These are phyloP conservation scores for Hortaea werneckii DNA, from an alignment of 2,329 filamentous ascomycete species.

Conservation along the genomic window DNA sequence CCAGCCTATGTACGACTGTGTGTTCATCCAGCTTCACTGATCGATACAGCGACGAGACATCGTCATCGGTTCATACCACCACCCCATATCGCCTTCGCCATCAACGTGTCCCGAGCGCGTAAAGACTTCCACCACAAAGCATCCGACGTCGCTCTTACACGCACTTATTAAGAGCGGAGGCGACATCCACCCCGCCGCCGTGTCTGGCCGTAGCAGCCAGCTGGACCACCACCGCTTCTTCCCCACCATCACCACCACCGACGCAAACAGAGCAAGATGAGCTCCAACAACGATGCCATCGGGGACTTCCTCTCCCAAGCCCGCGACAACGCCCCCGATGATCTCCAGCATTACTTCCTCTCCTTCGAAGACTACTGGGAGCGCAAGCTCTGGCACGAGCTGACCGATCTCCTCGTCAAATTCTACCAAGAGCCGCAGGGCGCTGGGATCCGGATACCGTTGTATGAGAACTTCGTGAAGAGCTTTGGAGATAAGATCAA, in stretches of 20 bases:
- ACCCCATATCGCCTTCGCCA: too few relatives aligned
- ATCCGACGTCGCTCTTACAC: too few relatives aligned
- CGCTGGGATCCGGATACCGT: slow-evolving; percentile 69
- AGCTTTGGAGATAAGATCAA: slow-evolving; percentile 99
- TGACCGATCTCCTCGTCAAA: slow-evolving; percentile 76
- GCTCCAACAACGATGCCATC: slow-evolving; percentile 58
- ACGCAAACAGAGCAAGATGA: background rate
- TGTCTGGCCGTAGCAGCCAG: too few relatives aligned
- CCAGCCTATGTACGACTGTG: too few relatives aligned
- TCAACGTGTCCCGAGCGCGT: too few relatives aligned
- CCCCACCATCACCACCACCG: slow-evolving; percentile 1
- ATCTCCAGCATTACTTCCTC: slow-evolving; percentile 79
- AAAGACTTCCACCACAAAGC: too few relatives aligned
- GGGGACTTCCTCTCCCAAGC: slow-evolving; percentile 85
- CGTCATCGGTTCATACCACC: too few relatives aligned
- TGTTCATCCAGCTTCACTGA: too few relatives aligned
- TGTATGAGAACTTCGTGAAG: slow-evolving; percentile 91
- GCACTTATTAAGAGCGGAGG: too few relatives aligned
- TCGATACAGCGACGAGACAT: too few relatives aligned
- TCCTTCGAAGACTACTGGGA: slow-evolving; percentile 97
- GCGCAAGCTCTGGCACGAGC: slow-evolving; percentile 97
- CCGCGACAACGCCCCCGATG: slow-evolving; percentile 76
- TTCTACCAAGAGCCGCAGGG: slow-evolving; percentile 82
- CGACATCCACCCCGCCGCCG: too few relatives aligned
- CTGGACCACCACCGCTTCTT: background rate